phyloP scores from a whole-genome alignment of 768 basidiomycete genomes.

The Suillus spraguei region DNA sequence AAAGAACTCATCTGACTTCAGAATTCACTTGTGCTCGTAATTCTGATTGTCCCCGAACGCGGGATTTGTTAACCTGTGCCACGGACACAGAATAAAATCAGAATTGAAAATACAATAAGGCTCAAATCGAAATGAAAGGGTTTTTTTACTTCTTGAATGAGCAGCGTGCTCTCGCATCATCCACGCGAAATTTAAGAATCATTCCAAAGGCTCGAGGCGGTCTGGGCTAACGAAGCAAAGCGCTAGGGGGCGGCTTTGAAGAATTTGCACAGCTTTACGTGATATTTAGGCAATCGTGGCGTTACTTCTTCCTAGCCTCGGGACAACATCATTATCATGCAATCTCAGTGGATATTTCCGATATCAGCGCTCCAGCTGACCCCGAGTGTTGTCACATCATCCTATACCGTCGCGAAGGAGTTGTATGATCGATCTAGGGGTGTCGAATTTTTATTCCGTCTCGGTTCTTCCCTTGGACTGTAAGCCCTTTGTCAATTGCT shows the following conservation, averaged over 20 bases:
- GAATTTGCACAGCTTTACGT: slow-evolving; percentile 15
- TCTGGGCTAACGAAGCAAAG: background rate
- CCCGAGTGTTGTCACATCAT: slow-evolving; percentile 55
- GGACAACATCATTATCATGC: slow-evolving; percentile 26
- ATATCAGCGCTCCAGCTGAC: slow-evolving; percentile 57
- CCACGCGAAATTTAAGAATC: background rate
- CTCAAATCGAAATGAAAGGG: background rate
- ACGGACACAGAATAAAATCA: background rate
- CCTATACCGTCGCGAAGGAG: slow-evolving; percentile 57
- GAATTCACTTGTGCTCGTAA: slow-evolving; percentile 21
- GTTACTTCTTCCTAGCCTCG: background rate
- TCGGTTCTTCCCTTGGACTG: slow-evolving; percentile 78
- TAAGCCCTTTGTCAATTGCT: slow-evolving; percentile 42
- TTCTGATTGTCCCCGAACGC: slow-evolving; percentile 19
- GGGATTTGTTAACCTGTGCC: slow-evolving; percentile 12
- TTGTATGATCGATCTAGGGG: slow-evolving; percentile 80
- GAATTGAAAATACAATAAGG: background rate
- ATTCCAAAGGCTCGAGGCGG: background rate
- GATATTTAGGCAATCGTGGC: slow-evolving; percentile 8
- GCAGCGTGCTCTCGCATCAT: background rate
- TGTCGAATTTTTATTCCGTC: slow-evolving; percentile 82
- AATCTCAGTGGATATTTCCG: slow-evolving; percentile 72
- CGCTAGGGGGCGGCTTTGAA: background rate
- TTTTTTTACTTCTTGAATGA: background rate
- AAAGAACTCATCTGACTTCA: slow-evolving; percentile 19